Evolutionary conservation across 2,329 filamentous ascomycete genomes (phyloP), one percentile per base, ranked within the genome.

Genomic region (Diplodia sapinea): DNA sequence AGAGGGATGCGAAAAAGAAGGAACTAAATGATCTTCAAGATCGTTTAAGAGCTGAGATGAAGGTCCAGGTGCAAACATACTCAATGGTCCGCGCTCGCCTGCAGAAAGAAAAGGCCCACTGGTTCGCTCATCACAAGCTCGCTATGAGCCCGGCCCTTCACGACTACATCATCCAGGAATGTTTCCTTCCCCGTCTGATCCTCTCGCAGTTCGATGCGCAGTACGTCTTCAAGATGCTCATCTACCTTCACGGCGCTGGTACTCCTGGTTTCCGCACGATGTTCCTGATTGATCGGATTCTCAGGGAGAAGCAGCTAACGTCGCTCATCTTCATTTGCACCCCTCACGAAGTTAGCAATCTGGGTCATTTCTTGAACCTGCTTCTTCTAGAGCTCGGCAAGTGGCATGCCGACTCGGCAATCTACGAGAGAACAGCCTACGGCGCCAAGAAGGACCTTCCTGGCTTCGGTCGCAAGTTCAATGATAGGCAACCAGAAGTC

Each of bases 291-390:
- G 91, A 94, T 70, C 88, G 91, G 17, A 83, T 99, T 0, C 96
- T 99, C 80, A 89, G 89, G 73, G 88, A 93, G 68, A 93, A 96
- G 74, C 86, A 91, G 68, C 83, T 98, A 20, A 88, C 91, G 1
- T 86, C 90, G 9, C 85, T 97, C 62, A 93, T 99, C 67, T 97
- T 96, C 77, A 89, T 91, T 57, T 96, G 91, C 76, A 96, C 94
- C 0, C 90, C 94, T 29, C 90, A 93, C 66, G 96, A 99, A 79
- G 92, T 93, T 0, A 92, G 97, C 77, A 93, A 96, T 72, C 82
- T 99, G n/a, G 95, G 93, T 13, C 91, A 92, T 29, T 98, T 99
- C 78, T 81, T 99, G 66, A 92, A 90, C 74, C 89, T 94, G 69
- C 83, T 95, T 1, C 82, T 99, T 12, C 87, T 89, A 69, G 93